These are phyloP conservation scores for Patellifolia procumbens DNA, from an alignment of 179 eudicot species.

Conservation along the genomic window DNA sequence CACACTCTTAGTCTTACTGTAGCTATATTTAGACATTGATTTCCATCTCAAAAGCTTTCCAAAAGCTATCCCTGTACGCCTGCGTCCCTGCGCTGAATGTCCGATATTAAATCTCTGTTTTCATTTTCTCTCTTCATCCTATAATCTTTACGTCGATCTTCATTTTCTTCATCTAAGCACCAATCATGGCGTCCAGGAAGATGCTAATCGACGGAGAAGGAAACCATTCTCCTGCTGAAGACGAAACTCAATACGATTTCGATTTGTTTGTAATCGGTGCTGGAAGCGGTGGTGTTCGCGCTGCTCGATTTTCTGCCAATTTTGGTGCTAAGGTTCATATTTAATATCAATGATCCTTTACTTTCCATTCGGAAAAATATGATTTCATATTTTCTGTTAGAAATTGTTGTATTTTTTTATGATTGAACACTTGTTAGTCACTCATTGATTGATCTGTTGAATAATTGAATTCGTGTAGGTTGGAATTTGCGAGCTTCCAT, in stretches of 20 bases:
- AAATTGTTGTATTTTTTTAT: neutral
- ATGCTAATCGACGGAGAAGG: constrained; percentile 69
- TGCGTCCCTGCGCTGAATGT: too few relatives aligned
- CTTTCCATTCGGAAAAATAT: neutral
- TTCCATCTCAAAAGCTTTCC: too few relatives aligned
- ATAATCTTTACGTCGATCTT: neutral
- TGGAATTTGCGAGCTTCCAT: constrained; percentile 98
- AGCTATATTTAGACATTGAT: too few relatives aligned
- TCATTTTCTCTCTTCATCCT: neutral
- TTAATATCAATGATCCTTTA: neutral
- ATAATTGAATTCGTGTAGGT: constrained; percentile 48
- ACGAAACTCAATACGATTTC: constrained; percentile 59
- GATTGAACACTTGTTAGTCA: too few relatives aligned
- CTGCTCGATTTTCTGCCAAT: constrained; percentile 84
- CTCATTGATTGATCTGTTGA: constrained; percentile 3
- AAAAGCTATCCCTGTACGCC: too few relatives aligned
- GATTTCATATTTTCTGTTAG: neutral
- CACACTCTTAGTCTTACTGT: too few relatives aligned
- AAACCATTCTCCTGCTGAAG: constrained; percentile 25
- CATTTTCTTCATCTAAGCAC: neutral
- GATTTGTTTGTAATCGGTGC: constrained; percentile 97
- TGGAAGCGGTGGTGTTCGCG: constrained; percentile 98
- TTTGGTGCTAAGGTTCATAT: constrained; percentile 79
- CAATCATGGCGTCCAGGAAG: constrained; percentile 50
- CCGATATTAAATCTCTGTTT: neutral